A percentile compares a stretch with the other conserved stretches of the same genome.
Evolutionary conservation across 805 yeast genomes (phyloP).

Genomic region (Metschnikowia henanensis): DNA sequence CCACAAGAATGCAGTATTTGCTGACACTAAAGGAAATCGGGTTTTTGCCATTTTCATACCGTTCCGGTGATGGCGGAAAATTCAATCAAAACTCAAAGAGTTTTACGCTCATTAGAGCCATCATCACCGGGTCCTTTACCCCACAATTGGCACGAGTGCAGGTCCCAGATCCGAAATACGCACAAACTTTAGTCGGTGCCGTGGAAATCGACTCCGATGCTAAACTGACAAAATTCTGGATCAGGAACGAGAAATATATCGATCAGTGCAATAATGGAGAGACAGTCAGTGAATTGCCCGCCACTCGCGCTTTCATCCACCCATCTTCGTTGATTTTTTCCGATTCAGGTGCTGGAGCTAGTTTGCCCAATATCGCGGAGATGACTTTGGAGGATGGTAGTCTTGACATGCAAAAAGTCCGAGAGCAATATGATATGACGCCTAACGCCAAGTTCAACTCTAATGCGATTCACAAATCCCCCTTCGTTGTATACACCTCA

Average conservation of each 20-base stretch:
- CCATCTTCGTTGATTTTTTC: slow-evolving; percentile 81
- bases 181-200: slow-evolving; percentile 72
- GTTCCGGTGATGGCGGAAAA: slow-evolving; percentile 14
- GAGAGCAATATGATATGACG: slow-evolving; percentile 38
- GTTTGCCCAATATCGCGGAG: slow-evolving; percentile 19
- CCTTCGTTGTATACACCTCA: slow-evolving; percentile 63
- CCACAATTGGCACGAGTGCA: slow-evolving; percentile 84
- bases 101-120: slow-evolving; percentile 54
- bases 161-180: slow-evolving; percentile 76
- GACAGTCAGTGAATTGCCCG: slow-evolving; percentile 40
- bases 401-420: slow-evolving; percentile 32
- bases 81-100: slow-evolving; percentile 56
- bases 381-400: slow-evolving; percentile 41
- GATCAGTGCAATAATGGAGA: slow-evolving; percentile 13
- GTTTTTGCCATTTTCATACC: slow-evolving; percentile 60
- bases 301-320: slow-evolving; percentile 76
- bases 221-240: slow-evolving; percentile 67
- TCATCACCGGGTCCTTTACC: slow-evolving; percentile 77
- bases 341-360: slow-evolving; percentile 26
- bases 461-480: slow-evolving; percentile 40
- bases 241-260: slow-evolving; percentile 56
- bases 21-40: slow-evolving; percentile 77
- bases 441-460: slow-evolving; percentile 32
- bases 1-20: slow-evolving; percentile 69
- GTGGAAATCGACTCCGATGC: slow-evolving; percentile 87